Base-by-base conservation (phyloP, 768 basidiomycete genomes). In the Leucosporidium scottii region DNA sequence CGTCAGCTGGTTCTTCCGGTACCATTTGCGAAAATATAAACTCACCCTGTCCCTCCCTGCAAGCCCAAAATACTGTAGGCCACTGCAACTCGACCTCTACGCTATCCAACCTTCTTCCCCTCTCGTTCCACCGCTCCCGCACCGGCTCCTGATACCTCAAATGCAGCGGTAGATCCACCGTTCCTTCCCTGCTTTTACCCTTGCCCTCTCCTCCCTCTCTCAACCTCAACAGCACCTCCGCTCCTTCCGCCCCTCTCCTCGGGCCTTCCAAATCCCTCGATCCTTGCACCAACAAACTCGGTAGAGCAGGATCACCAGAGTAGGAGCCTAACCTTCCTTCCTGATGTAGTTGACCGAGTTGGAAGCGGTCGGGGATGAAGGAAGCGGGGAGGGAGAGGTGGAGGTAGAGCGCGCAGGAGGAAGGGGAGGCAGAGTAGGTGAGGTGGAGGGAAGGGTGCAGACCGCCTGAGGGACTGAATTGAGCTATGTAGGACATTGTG, bases 31-130 rank as follows among this genome's bases (percentile, higher is more conserved):
- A 30, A 36, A 31, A 9, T 1, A 9, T 23, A 17, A 31, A 27
- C 62, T 20, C 51, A 64, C 58, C 39, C 5, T 1, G 12, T 13
- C 30, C 59, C 13, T 44, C 55, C 0, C 28, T 36, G 57, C 69
- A 73, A 12, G 72, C 72, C 64, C 64, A 73, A 25, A 73, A 73
- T 1, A 70, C 66, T 25, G 25, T 27, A 17, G 72, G 72, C 57
- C 55, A 61, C n/a, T 36, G 25, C 9, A 68, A 1, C n/a, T 57
- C 57, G 23, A 73, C 69, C 4, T 57, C 30, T 1, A 62, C 60
- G 21, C 15, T 1, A 27, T 61, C 61, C 34, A 44, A 27, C 20
- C 61, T n/a, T 61, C 15, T 23, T 20, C 48, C 60, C 0, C 36
- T 44, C 31, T 4, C 47, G 9, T 0, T 23, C 30, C 39, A 67